Conservation (phyloP, 129 eudicot genomes). For the Flaveria ramosissima region DNA sequence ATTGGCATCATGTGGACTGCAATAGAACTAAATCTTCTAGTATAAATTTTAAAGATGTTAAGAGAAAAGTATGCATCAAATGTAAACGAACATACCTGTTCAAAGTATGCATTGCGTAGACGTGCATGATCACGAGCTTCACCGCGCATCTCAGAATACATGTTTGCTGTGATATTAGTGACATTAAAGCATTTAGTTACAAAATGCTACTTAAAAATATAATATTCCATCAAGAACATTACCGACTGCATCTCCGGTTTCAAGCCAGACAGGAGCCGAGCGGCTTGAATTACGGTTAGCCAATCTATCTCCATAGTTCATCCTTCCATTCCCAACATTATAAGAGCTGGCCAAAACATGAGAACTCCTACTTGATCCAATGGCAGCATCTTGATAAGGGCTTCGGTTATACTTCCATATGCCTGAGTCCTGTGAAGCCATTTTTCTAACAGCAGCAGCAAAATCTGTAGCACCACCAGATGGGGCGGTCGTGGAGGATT, state of each 20-base stretch:
- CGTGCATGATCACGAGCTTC: conserved; percentile 96
- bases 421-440: conserved; percentile 74
- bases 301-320: conserved; percentile 55
- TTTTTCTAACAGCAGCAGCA: conserved; percentile 87
- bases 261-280: conserved; percentile 82
- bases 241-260: conserved; percentile 94
- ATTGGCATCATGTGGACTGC: not conserved
- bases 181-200: conserved; percentile 42
- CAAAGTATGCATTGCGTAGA: conserved; percentile 73
- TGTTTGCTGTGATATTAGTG: conserved; percentile 69
- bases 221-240: conserved; percentile 36
- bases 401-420: conserved; percentile 77
- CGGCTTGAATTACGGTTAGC: conserved; percentile 56
- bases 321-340: conserved; percentile 48
- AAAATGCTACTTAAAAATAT: conserved; percentile 15
- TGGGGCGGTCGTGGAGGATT: conserved; percentile 54
- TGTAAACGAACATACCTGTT: conserved; percentile 58
- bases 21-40: not conserved
- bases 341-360: conserved; percentile 56
- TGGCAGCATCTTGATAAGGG: conserved; percentile 51
- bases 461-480: conserved; percentile 76
- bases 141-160: conserved; percentile 82
- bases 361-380: conserved; percentile 83
- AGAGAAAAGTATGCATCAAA: conserved; percentile 9
- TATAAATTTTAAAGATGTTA: not conserved